Conservation (phyloP, 257 asterid species). For the Orobanche coerulescens region DNA sequence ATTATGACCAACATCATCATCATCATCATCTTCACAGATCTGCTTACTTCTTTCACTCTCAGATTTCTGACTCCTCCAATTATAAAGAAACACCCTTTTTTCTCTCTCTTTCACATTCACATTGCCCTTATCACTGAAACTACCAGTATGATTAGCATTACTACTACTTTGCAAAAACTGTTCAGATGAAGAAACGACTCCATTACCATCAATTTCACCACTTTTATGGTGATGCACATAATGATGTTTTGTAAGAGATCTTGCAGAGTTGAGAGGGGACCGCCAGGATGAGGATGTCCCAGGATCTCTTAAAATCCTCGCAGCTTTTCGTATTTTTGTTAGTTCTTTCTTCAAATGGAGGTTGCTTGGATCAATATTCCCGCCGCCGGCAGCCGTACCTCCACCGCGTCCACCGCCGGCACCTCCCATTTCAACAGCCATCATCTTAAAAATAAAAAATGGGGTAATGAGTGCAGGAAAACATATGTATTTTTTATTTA, state of each 20-base stretch:
- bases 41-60: constrained; percentile 61
- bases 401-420: constrained; percentile 12
- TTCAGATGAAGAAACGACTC: constrained; percentile 28
- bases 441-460: constrained; percentile 1
- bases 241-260: constrained; percentile 69
- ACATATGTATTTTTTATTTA: constrained; percentile 8
- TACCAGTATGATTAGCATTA: neutral
- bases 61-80: constrained; percentile 80
- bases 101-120: constrained; percentile 34
- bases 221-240: constrained; percentile 48
- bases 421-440: constrained; percentile 30
- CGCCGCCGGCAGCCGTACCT: constrained; percentile 28
- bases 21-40: constrained; percentile 35
- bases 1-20: constrained; percentile 17
- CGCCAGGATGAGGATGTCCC: constrained; percentile 89
- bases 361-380: constrained; percentile 64
- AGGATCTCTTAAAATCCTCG: constrained; percentile 78
- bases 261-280: constrained; percentile 61
- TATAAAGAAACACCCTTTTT: constrained; percentile 62
- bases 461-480: constrained; percentile 4
- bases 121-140: constrained; percentile 26
- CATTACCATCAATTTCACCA: constrained; percentile 28
- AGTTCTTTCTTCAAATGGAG: constrained; percentile 92
- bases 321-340: constrained; percentile 86
- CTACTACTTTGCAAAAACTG: constrained; percentile 13